Evolutionary conservation across 768 basidiomycete species (phyloP).

Genomic region (Termitomyces sp.): DNA sequence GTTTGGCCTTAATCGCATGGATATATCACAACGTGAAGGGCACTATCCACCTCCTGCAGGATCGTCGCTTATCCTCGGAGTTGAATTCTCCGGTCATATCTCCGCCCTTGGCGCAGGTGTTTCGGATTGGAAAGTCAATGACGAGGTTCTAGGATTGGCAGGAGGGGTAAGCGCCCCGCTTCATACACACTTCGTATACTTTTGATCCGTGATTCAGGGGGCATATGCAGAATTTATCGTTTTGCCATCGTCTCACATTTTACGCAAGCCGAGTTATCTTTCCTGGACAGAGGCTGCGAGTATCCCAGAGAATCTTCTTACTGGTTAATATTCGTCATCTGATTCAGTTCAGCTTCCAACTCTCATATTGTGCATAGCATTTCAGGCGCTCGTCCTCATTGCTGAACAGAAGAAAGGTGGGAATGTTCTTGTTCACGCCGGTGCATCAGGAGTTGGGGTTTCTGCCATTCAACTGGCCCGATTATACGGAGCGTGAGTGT

Average conservation of each 20-base stretch:
- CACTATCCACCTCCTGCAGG: slow-evolving; percentile 77
- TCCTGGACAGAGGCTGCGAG: slow-evolving; percentile 83
- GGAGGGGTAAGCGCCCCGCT: slow-evolving; percentile 54
- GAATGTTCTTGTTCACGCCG: slow-evolving; percentile 84
- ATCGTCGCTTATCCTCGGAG: slow-evolving; percentile 70
- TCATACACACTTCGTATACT: background rate
- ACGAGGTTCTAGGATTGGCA: slow-evolving; percentile 76
- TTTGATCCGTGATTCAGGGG: slow-evolving; percentile 43
- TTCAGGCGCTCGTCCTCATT: slow-evolving; percentile 50
- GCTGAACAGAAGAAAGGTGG: slow-evolving; percentile 66
- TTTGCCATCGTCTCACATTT: slow-evolving; percentile 57
- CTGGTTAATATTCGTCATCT: slow-evolving; percentile 39
- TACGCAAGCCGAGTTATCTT: slow-evolving; percentile 69
- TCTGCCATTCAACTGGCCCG: slow-evolving; percentile 87
- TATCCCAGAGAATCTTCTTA: slow-evolving; percentile 85
- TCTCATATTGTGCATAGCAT: slow-evolving; percentile 25
- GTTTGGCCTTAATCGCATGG: slow-evolving; percentile 90
- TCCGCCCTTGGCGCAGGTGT: slow-evolving; percentile 45
- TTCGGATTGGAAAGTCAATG: slow-evolving; percentile 51
- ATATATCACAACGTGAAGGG: slow-evolving; percentile 66
- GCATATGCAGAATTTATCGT: slow-evolving; percentile 88
- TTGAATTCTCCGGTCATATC: slow-evolving; percentile 78
- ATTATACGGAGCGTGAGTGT: slow-evolving; percentile 61
- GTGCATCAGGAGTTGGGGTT: slow-evolving; percentile 85
- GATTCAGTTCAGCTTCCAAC: background rate